Conservation (phyloP, 345 rosid genomes). For the Erodium maritimum region DNA sequence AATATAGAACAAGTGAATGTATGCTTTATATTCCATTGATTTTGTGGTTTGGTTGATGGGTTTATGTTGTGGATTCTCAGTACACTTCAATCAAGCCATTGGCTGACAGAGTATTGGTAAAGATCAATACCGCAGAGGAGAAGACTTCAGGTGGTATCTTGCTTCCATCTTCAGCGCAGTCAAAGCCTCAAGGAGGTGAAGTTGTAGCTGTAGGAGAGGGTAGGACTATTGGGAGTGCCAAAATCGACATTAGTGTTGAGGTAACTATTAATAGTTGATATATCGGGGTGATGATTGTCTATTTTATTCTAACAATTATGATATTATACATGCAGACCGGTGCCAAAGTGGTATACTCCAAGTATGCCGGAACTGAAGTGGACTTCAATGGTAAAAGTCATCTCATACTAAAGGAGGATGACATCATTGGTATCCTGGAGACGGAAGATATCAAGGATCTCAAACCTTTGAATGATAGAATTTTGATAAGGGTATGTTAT, state of each 20-base stretch:
- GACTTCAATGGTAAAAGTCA: conserved; percentile 73
- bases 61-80: conserved; percentile 18
- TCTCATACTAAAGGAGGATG: conserved; percentile 86
- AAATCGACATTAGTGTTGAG: conserved; percentile 43
- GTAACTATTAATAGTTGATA: conserved; percentile 16
- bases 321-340: conserved; percentile 38
- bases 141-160: conserved; percentile 76
- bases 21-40: neutral
- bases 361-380: conserved; percentile 86
- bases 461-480: conserved; percentile 80
- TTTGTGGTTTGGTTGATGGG: neutral
- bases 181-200: conserved; percentile 88
- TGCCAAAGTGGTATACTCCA: conserved; percentile 64
- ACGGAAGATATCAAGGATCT: conserved; percentile 88
- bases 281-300: neutral
- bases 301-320: neutral
- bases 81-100: conserved; percentile 70
- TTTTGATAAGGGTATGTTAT: conserved; percentile 58
- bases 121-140: conserved; percentile 72
- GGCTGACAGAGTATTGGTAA: conserved; percentile 83
- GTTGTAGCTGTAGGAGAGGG: conserved; percentile 93
- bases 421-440: conserved; percentile 81
- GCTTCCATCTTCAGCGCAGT: conserved; percentile 69
- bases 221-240: conserved; percentile 48
- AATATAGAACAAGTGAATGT: neutral